Evolutionary conservation across 2,329 filamentous ascomycete genomes (phyloP).

Genomic region (Xylaria sp.): DNA sequence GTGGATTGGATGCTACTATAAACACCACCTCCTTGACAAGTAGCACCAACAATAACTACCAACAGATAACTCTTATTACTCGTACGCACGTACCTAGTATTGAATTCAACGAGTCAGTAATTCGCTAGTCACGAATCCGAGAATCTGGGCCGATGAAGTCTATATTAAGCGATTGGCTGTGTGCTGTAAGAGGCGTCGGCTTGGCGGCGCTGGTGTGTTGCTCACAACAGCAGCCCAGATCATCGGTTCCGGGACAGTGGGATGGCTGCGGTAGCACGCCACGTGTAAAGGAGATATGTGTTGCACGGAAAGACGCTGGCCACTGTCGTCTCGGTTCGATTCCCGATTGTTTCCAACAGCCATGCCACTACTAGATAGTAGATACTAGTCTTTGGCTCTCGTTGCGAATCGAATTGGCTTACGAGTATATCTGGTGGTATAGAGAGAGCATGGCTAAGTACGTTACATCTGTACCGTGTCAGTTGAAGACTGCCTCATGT

Average conservation of each 20-base stretch:
- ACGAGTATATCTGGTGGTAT: background rate
- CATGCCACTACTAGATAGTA: background rate
- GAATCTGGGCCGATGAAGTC: no score
- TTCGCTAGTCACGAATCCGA: background rate
- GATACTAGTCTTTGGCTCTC: background rate
- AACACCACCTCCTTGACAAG: no score
- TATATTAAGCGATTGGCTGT: no score
- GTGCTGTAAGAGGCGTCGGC: no score
- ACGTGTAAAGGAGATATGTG: background rate
- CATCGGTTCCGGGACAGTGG: no score
- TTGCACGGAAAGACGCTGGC: background rate
- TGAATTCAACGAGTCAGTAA: background rate
- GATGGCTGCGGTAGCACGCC: background rate
- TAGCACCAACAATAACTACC: no score
- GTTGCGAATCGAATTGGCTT: background rate
- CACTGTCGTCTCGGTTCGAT: background rate
- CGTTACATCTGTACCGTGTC: background rate
- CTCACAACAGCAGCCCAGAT: no score
- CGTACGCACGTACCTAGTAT: background rate
- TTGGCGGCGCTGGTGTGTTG: no score
- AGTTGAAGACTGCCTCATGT: background rate
- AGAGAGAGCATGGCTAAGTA: background rate
- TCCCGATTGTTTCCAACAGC: background rate
- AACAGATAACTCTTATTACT: no score
- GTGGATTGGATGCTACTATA: no score